Evolutionary conservation across 2,329 filamentous ascomycete species (phyloP).

Genomic region (Colletotrichum musae): DNA sequence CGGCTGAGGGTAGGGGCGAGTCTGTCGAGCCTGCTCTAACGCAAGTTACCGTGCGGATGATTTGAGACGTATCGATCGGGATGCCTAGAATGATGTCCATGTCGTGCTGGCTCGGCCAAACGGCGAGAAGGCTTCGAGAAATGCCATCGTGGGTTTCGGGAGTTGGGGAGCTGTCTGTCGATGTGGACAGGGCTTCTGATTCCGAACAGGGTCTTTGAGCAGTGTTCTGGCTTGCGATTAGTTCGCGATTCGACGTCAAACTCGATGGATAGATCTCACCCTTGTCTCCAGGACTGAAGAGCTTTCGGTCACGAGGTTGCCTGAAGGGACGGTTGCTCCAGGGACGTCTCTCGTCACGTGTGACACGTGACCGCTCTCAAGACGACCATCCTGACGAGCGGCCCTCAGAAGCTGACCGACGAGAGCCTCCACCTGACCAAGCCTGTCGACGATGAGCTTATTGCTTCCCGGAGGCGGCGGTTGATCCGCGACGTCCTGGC

Average conservation of each 20-base stretch:
- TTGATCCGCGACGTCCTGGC: constrained; percentile 58
- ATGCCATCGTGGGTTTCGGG: neutral
- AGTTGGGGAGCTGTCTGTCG: neutral
- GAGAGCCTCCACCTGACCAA: constrained; percentile 54
- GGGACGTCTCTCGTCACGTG: neutral
- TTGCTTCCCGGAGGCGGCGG: constrained; percentile 41
- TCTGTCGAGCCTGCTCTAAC: neutral
- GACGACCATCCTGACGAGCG: neutral
- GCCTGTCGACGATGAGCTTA: constrained; percentile 50
- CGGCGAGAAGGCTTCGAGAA: neutral
- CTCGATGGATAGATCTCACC: no score
- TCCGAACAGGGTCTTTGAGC: no score
- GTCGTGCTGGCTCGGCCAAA: constrained; percentile 21
- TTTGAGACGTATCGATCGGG: constrained; percentile 12
- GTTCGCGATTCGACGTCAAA: no score
- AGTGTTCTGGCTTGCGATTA: no score
- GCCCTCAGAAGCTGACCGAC: constrained; percentile 48
- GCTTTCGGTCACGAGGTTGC: no score
- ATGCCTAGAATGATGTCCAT: constrained; percentile 3
- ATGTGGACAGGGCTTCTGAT: no score
- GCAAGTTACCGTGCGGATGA: constrained; percentile 23
- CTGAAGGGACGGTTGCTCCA: no score
- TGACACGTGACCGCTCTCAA: neutral
- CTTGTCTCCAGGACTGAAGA: no score
- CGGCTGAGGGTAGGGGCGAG: neutral